Evolutionary conservation across 371 early-diverging fungal species (phyloP), one percentile per base, ranked within the genome.

Genomic region (Phascolomyces articulosus): DNA sequence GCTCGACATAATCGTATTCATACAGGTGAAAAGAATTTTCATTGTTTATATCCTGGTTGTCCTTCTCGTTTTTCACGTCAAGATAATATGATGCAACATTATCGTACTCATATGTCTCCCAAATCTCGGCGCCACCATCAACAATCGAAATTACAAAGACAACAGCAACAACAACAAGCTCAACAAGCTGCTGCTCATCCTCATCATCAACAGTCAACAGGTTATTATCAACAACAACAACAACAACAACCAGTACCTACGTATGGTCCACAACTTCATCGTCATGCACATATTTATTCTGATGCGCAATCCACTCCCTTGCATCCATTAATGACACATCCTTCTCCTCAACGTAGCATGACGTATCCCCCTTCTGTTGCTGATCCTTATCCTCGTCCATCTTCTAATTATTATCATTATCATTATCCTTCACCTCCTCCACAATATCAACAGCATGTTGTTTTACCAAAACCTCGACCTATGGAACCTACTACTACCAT

Each of bases 81-180:
- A 68, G 94, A 93, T 72, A 92, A 93, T 62, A 94, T 93, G 93
- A 90, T 91, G 89, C 93, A 94, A 67, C 95, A 94, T 69, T 92
- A 91, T 62, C 87, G 91, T 2, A 91, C 92, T 38, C 93, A 92
- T 65, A 72, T 86, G 73, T 87, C 88, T 18, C 72, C 86, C 21
- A 86, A 81, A 74, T 85, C 86, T 38, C 77, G 85, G 20, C 81
- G 85, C 63, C 61, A 68, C 55, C 71, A 57, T 3, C 53, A 70
- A 29, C 55, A 63, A 40, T 64, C 51, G 40, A 57, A 57, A 10
- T 54, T 24, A 15, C 24, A 41, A 38, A 34, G 34, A 10, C 55
- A 64, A 23, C 63, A 49, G 40, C 54, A 69, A 40, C 58, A 63
- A 18, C 51, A 53, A 21, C 55, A 56, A 20, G n/a, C 40, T 47